phyloP scores from a whole-genome alignment of 1,284 basidiomycete species.

The Volvariella surrecta region DNA sequence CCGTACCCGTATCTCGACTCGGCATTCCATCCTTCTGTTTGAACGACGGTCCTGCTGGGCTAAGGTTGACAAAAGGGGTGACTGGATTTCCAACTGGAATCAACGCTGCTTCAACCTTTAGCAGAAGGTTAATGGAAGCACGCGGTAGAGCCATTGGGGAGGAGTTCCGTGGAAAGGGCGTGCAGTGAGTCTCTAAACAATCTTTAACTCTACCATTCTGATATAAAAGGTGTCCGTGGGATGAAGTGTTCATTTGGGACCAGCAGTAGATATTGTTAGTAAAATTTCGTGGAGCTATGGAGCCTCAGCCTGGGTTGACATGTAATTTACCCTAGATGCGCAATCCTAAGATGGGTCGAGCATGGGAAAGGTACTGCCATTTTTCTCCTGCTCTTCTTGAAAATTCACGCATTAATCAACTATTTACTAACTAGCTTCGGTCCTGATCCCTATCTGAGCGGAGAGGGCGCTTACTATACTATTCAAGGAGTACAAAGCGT shows the following conservation, averaged over 20 bases:
- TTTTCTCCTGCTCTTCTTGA: not conserved
- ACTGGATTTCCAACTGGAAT: slow-evolving; percentile 48
- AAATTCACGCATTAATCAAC: not conserved
- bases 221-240: not conserved
- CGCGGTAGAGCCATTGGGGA: slow-evolving; percentile 66
- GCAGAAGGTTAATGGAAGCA: slow-evolving; percentile 42
- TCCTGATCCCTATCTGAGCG: slow-evolving; percentile 57
- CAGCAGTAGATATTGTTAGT: slow-evolving; percentile 48
- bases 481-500: slow-evolving; percentile 54
- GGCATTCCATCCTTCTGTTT: slow-evolving; percentile 37
- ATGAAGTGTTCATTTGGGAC: slow-evolving; percentile 42
- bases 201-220: too few relatives aligned
- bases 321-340: slow-evolving; percentile 25
- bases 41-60: slow-evolving; percentile 50
- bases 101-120: slow-evolving; percentile 47
- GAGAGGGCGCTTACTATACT: slow-evolving; percentile 55
- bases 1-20: slow-evolving; percentile 32
- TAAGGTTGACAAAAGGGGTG: slow-evolving; percentile 42
- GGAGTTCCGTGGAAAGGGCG: slow-evolving; percentile 70
- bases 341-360: slow-evolving; percentile 52
- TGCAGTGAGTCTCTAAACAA: slow-evolving; percentile 34
- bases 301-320: not conserved
- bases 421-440: slow-evolving; percentile 33
- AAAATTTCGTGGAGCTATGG: slow-evolving; percentile 9
- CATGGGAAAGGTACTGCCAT: slow-evolving; percentile 45